Percentiles rank a stretch among this genome's conserved stretches.
Evolutionary conservation across 352 stramenopile species (phyloP).

Genomic region (Halophytophthora batemanensis): DNA sequence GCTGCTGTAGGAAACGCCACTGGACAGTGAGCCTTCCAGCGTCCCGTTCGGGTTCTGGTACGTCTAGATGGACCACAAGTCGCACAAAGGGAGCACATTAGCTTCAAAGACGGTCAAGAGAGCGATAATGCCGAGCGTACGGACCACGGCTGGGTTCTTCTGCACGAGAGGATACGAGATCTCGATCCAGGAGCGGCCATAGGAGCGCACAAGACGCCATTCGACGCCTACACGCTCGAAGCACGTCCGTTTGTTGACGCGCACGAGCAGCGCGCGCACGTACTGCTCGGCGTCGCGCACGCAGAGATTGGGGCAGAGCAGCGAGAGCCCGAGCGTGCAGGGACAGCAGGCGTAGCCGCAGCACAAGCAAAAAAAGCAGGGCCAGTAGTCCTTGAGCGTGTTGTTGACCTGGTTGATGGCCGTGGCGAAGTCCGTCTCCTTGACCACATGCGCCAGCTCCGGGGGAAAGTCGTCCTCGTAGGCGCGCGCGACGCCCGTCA

Average conservation of each 20-base stretch:
- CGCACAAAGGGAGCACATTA: too few species aligned
- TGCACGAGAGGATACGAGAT: constrained; percentile 49
- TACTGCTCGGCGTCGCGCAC: constrained; percentile 77
- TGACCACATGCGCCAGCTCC: constrained; percentile 53
- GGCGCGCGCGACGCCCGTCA: constrained; percentile 61
- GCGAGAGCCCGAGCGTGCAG: constrained; percentile 61
- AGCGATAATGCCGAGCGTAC: not conserved
- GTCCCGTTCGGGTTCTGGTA: too few species aligned
- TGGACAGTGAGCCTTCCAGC: too few species aligned
- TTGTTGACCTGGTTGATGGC: constrained; percentile 87
- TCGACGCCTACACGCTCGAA: constrained; percentile 55
- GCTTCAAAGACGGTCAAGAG: not conserved
- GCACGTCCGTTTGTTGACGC: constrained; percentile 63
- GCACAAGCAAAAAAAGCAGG: constrained; percentile 68
- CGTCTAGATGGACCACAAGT: too few species aligned
- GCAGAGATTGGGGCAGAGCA: constrained; percentile 70
- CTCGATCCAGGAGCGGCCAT: constrained; percentile 66
- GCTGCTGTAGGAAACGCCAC: too few species aligned
- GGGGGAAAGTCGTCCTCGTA: constrained; percentile 74
- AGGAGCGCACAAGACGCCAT: constrained; percentile 56
- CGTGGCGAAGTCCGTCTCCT: constrained; percentile 57
- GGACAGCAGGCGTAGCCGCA: constrained; percentile 66
- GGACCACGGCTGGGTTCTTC: constrained; percentile 29
- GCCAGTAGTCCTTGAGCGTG: constrained; percentile 81
- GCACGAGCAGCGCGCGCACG: constrained; percentile 44